These are phyloP conservation scores for Phytophthora aleatoria DNA, from an alignment of 352 stramenopile species.

Conservation along the genomic window DNA sequence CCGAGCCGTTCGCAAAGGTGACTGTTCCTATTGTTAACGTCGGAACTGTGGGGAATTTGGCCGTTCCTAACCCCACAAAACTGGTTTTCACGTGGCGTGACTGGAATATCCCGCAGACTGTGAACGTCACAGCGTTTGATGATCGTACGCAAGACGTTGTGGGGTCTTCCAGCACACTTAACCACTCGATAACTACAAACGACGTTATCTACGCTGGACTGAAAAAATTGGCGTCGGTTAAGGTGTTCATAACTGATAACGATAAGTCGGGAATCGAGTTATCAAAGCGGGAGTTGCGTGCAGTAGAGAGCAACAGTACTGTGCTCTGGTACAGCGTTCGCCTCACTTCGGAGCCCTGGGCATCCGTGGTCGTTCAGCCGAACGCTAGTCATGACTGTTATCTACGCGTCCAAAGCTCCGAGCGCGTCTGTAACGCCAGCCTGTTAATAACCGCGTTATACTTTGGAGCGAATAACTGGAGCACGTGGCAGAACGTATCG, in stretches of 20 bases:
- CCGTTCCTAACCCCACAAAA: conserved; percentile 30
- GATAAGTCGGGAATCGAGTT: conserved; percentile 66
- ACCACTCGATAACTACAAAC: conserved; percentile 62
- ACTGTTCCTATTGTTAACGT: conserved; percentile 55
- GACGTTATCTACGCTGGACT: conserved; percentile 70
- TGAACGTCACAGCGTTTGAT: conserved; percentile 62
- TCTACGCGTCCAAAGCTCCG: conserved; percentile 29
- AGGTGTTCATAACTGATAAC: conserved; percentile 64
- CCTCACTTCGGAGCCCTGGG: conserved; percentile 71
- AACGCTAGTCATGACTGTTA: conserved; percentile 65
- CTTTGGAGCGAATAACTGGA: conserved; percentile 73
- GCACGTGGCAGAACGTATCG: conserved; percentile 56
- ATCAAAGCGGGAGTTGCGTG: conserved; percentile 42
- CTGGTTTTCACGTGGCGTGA: conserved; percentile 72
- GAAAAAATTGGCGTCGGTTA: conserved; percentile 45
- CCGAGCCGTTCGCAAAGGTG: conserved; percentile 77
- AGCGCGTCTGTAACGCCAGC: conserved; percentile 63
- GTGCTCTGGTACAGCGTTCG: conserved; percentile 54
- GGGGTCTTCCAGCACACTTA: conserved; percentile 54
- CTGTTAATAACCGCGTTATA: conserved; percentile 47
- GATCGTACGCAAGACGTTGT: conserved; percentile 57
- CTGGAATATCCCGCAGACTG: conserved; percentile 65
- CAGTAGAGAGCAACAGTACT: conserved; percentile 44
- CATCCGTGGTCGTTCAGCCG: conserved; percentile 48
- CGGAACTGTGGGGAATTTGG: conserved; percentile 51